phyloP scores from a whole-genome alignment of 805 yeast genomes.

The Lachancea quebecensis region DNA sequence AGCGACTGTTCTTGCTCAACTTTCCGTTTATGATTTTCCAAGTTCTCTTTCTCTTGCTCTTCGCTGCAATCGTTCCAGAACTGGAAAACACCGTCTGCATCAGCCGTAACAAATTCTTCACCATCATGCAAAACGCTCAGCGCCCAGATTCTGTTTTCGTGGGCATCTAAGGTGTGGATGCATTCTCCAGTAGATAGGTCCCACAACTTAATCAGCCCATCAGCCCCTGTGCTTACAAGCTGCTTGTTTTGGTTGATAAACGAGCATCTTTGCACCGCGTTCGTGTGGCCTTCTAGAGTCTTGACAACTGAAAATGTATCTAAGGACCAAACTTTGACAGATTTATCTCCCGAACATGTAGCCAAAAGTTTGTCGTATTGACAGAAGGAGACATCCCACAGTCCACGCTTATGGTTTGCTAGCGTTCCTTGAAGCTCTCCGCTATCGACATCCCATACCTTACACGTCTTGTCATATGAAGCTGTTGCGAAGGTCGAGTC shows the following conservation, averaged over 20 bases:
- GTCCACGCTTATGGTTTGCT: conserved; percentile 88
- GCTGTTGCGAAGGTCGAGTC: conserved; percentile 88
- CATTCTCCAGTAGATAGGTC: conserved; percentile 71
- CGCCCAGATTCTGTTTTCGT: conserved; percentile 93
- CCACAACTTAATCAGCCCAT: conserved; percentile 91
- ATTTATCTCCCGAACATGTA: conserved; percentile 90
- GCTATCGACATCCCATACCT: conserved; percentile 77
- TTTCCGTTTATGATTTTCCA: conserved; percentile 43
- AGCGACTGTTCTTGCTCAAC: conserved; percentile 88
- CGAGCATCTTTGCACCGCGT: conserved; percentile 77
- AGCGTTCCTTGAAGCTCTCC: conserved; percentile 85
- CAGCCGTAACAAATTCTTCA: conserved; percentile 70
- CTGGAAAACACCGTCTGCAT: conserved; percentile 89
- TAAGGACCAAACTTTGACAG: conserved; percentile 83
- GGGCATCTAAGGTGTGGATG: conserved; percentile 82
- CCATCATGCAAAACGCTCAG: conserved; percentile 62
- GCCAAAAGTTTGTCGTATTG: conserved; percentile 68
- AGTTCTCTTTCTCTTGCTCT: conserved; percentile 49
- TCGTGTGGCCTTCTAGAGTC: conserved; percentile 92
- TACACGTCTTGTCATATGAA: conserved; percentile 86
- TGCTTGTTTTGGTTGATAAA: conserved; percentile 64
- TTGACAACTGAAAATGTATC: conserved; percentile 65
- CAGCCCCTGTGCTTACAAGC: conserved; percentile 76
- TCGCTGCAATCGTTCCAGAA: conserved; percentile 87
- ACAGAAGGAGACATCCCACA: conserved; percentile 86